phyloP scores from a whole-genome alignment of 371 early-diverging fungal species.

The Rhizomucor pusillus region DNA sequence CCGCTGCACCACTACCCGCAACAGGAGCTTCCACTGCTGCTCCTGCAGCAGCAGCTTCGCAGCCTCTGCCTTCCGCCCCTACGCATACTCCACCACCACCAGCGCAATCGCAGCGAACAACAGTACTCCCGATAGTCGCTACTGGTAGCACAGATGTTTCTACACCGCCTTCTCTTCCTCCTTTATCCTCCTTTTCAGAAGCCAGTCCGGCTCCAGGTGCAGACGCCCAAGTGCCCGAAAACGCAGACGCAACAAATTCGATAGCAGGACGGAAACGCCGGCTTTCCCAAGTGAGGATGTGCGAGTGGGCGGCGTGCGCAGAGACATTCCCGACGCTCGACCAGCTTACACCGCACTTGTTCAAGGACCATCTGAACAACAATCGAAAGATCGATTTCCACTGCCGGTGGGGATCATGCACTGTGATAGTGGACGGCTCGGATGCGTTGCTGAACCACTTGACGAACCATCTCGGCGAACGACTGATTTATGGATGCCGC shows the following conservation, averaged over 20 bases:
- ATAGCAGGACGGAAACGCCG: not conserved
- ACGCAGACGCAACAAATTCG: not conserved
- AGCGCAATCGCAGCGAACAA: no score
- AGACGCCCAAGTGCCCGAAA: not conserved
- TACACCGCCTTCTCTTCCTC: no score
- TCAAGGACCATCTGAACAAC: slow-evolving; percentile 71
- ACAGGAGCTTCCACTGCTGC: not conserved
- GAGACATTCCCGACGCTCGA: slow-evolving; percentile 71
- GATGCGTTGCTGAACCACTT: slow-evolving; percentile 70
- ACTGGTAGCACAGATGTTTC: no score
- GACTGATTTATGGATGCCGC: slow-evolving; percentile 50
- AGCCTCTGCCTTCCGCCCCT: no score
- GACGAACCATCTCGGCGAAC: slow-evolving; percentile 50
- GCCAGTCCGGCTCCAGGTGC: no score
- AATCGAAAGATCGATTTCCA: slow-evolving; percentile 28
- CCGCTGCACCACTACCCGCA: not conserved
- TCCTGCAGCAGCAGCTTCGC: no score
- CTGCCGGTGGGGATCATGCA: slow-evolving; percentile 82
- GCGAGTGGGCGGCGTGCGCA: slow-evolving; percentile 82
- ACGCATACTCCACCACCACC: no score
- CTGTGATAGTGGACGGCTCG: slow-evolving; percentile 47
- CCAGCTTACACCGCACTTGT: slow-evolving; percentile 79
- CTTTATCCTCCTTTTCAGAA: no score
- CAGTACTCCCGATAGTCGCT: no score
- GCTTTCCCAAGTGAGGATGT: slow-evolving; percentile 23